A percentile compares a stretch with the other conserved stretches of the same genome.
These are phyloP conservation scores for Yamadazyma dendronema DNA, from an alignment of 1,139 yeast genomes.

Conservation along the genomic window DNA sequence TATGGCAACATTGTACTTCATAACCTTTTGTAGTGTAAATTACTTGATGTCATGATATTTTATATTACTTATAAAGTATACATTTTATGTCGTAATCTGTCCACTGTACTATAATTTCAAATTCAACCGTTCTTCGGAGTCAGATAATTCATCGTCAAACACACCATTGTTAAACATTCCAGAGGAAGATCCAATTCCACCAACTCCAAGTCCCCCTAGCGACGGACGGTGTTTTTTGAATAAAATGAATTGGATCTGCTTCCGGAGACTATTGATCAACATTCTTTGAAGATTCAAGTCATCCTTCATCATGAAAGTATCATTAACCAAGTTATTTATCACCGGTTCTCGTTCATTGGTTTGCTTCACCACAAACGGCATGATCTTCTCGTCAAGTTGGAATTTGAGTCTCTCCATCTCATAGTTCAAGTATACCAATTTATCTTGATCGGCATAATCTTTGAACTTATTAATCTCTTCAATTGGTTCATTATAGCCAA, in stretches of 20 bases:
- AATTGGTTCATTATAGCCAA: conserved; percentile 47
- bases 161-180: conserved; percentile 4
- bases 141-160: conserved; percentile 19
- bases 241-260: conserved; percentile 50
- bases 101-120: conserved; percentile 23
- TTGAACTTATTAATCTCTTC: conserved; percentile 42
- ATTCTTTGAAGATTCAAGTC: conserved; percentile 48
- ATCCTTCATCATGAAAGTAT: conserved; percentile 46
- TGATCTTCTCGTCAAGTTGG: conserved; percentile 41
- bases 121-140: conserved; percentile 39
- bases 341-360: conserved; percentile 36
- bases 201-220: conserved; percentile 10
- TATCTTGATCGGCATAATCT: conserved; percentile 27
- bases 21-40: neutral
- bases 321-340: conserved; percentile 39
- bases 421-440: conserved; percentile 32
- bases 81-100: no score
- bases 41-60: no score
- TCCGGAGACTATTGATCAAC: conserved; percentile 46
- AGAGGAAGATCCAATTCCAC: neutral
- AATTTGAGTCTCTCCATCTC: conserved; percentile 41
- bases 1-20: no score
- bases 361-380: conserved; percentile 37
- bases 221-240: conserved; percentile 34
- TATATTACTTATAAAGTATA: no score